phyloP scores from a whole-genome alignment of 192 early-diverging fungal species.

The Coemansia sp. region DNA sequence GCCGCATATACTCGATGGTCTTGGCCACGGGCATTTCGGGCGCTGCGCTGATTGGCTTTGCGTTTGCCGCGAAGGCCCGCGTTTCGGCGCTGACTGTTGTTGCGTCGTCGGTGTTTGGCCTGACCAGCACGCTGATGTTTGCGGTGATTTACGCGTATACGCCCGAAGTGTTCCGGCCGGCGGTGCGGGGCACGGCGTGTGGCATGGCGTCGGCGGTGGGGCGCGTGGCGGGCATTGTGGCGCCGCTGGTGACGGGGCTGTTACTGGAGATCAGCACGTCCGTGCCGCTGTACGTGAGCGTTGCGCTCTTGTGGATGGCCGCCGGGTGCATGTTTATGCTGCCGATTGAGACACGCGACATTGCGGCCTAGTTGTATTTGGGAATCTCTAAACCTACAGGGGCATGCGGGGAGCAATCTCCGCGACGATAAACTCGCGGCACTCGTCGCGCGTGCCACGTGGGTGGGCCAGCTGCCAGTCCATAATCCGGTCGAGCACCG shows the following conservation, averaged over 20 bases:
- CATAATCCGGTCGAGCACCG: constrained; percentile 67
- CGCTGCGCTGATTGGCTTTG: constrained; percentile 65
- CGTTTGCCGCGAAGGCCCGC: constrained; percentile 54
- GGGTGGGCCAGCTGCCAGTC: constrained; percentile 81
- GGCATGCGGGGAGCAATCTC: constrained; percentile 6
- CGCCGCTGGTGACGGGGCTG: constrained; percentile 69
- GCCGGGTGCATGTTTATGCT: constrained; percentile 65
- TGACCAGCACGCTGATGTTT: constrained; percentile 73
- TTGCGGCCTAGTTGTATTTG: constrained; percentile 11
- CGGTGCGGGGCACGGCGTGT: constrained; percentile 72
- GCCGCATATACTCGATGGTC: constrained; percentile 78
- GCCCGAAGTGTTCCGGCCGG: constrained; percentile 79
- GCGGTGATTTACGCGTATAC: constrained; percentile 86
- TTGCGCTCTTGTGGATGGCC: constrained; percentile 55
- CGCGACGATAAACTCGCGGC: constrained; percentile 53
- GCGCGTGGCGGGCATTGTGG: constrained; percentile 70
- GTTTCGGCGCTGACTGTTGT: constrained; percentile 53
- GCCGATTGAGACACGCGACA: constrained; percentile 59
- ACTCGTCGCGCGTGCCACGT: constrained; percentile 58
- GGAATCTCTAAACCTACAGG: background rate
- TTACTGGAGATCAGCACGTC: constrained; percentile 58
- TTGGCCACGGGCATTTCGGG: constrained; percentile 70
- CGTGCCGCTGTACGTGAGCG: constrained; percentile 67
- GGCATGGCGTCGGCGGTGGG: constrained; percentile 75
- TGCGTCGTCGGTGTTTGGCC: constrained; percentile 61